Evolutionary conservation across 1,139 yeast genomes (phyloP).

Genomic region (Pichia kudriavzevii): DNA sequence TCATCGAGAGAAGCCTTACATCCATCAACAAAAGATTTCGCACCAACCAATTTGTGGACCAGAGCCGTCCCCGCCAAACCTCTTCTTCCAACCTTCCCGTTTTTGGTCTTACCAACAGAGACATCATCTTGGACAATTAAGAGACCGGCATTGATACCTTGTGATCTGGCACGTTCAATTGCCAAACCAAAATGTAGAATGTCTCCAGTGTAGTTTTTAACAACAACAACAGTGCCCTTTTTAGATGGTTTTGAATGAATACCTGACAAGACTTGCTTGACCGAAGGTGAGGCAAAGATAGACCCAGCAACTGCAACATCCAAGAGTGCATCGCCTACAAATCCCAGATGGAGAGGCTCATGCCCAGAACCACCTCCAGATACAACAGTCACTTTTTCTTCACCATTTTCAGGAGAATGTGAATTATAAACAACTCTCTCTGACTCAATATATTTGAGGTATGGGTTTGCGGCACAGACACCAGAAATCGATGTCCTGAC

Average conservation of each 20-base stretch:
- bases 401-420: constrained; percentile 29
- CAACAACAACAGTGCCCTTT: constrained; percentile 66
- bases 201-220: constrained; percentile 92
- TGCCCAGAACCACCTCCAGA: constrained; percentile 97
- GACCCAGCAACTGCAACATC: constrained; percentile 89
- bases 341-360: constrained; percentile 90
- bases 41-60: constrained; percentile 81
- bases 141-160: constrained; percentile 64
- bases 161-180: constrained; percentile 76
- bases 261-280: constrained; percentile 76
- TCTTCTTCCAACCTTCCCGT: constrained; percentile 87
- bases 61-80: constrained; percentile 88
- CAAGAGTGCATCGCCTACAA: constrained; percentile 72
- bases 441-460: constrained; percentile 50
- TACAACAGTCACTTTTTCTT: constrained; percentile 64
- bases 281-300: constrained; percentile 86
- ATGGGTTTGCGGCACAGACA: constrained; percentile 61
- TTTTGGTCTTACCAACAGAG: constrained; percentile 81
- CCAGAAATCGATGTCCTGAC: constrained; percentile 62
- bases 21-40: constrained; percentile 48
- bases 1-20: constrained; percentile 37
- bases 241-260: constrained; percentile 47
- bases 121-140: constrained; percentile 86
- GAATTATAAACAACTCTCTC: constrained; percentile 61
- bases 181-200: constrained; percentile 87